phyloP scores from a whole-genome alignment of 148 eudicot genomes.

The Amaranthus hypochondriacus region DNA sequence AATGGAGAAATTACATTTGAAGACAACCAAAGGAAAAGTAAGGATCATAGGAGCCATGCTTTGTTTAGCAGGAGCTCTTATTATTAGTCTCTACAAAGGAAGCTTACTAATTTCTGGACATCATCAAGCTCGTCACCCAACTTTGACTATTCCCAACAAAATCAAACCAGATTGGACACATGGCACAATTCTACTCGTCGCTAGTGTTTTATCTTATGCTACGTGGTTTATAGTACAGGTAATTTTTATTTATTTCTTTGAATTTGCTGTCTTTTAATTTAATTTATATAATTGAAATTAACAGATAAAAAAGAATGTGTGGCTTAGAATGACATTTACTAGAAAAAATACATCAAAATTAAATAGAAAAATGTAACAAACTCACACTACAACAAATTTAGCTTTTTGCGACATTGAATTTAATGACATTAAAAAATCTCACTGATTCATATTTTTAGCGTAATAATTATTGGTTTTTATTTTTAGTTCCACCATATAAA shows the following conservation, averaged over 20 bases:
- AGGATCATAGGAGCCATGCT: constrained; percentile 39
- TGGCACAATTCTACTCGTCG: constrained; percentile 46
- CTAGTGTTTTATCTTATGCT: constrained; percentile 38
- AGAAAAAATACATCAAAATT: no score
- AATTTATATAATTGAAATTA: no score
- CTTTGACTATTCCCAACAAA: neutral
- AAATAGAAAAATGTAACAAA: no score
- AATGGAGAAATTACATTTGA: constrained; percentile 37
- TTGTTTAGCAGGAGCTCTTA: constrained; percentile 51
- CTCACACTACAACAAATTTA: no score
- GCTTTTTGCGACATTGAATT: no score
- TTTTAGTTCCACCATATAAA: no score
- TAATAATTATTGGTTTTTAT: no score
- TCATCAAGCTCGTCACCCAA: constrained; percentile 2
- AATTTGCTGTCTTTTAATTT: no score
- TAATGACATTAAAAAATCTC: no score
- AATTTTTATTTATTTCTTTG: neutral
- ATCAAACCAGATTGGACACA: constrained; percentile 25
- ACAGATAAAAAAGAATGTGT: no score
- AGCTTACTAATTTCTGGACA: neutral
- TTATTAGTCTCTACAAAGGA: constrained; percentile 48
- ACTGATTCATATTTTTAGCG: no score
- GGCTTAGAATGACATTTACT: no score
- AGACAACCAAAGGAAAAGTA: constrained; percentile 38
- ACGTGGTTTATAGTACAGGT: constrained; percentile 64